Percentiles rank a stretch among this genome's conserved stretches.
These are phyloP conservation scores for Epichloe aotearoae DNA, from an alignment of 2,329 filamentous ascomycete genomes.

Conservation along the genomic window DNA sequence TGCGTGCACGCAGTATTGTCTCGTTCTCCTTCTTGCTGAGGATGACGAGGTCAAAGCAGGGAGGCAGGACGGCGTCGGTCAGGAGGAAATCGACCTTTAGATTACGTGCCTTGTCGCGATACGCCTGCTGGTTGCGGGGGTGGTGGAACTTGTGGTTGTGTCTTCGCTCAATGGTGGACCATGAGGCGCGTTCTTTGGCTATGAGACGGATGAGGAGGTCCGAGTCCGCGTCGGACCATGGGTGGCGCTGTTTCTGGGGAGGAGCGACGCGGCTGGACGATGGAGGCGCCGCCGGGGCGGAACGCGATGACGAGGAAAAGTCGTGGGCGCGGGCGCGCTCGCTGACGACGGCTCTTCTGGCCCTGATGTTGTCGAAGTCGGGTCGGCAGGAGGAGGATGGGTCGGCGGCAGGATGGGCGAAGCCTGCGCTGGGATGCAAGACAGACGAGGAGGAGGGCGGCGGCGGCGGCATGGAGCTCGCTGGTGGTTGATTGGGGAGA, in stretches of 20 bases:
- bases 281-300: background rate
- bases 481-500: slow-evolving; percentile 3
- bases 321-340: background rate
- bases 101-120: slow-evolving; percentile 45
- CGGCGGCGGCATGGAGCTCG: slow-evolving; percentile 10
- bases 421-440: background rate
- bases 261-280: background rate
- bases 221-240: slow-evolving; percentile 32
- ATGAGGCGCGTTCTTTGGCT: slow-evolving; percentile 13
- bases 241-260: slow-evolving; percentile 14
- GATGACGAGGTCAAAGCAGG: slow-evolving; percentile 35
- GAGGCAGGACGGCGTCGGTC: slow-evolving; percentile 29
- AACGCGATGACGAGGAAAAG: background rate
- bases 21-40: slow-evolving; percentile 37
- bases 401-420: background rate
- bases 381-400: background rate
- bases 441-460: slow-evolving; percentile 8
- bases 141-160: slow-evolving; percentile 25
- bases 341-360: background rate
- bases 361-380: background rate
- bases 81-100: slow-evolving; percentile 39
- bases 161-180: slow-evolving; percentile 19
- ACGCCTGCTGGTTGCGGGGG: slow-evolving; percentile 38
- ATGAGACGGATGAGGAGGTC: slow-evolving; percentile 29
- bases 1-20: slow-evolving; percentile 26